Evolutionary conservation across 192 early-diverging fungal species (phyloP), one percentile per base, ranked within the genome.

Genomic region (Gonapodya sp.): DNA sequence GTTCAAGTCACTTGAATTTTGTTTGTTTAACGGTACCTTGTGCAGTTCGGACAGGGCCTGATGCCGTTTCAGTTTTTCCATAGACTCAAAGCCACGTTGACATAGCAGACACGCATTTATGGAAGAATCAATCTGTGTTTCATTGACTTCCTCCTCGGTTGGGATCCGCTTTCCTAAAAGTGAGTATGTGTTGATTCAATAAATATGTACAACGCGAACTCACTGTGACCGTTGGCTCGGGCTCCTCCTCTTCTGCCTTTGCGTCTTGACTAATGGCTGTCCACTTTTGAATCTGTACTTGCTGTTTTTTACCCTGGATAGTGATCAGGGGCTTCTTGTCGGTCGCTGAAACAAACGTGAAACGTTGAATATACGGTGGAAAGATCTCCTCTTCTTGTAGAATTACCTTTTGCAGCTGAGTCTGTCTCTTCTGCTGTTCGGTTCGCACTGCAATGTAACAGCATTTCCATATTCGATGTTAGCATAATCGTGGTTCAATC

Each of bases 61-160:
- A 80, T 92, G 91, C 81, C 88, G 89, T 14, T 78, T 64, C 34
- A 92, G 77, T 34, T 91, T 89, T 36, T 86, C 82, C 18, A 78
- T 36, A 0, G 84, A 79, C 73, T 89, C 89, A 78, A 92, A 86
- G 36, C 86, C 86, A n/a, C 91, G 83, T 79, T 92, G 89, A 75
- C 91, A 92, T 14, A 92, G 79, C 14, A 92, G 74, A 81, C 91
- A 92, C 34, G 91, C 89, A 46, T 82, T 85, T 8, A 89, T 75
- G 0, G 79, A 64, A 32, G 87, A 36, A 73, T 91, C 88, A 32
- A 81, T 36, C 34, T 84, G 80, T 35, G 83, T 74, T 24, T 82
- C 33, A 73, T 85, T 84, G 46, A 85, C 83, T 36, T 84, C 81
- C 33, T 82, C 85, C 18, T 82, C 83, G 34, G 81, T 73, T 0